These are phyloP conservation scores for Arthromyces matolae DNA, from an alignment of 768 basidiomycete species.

Conservation along the genomic window DNA sequence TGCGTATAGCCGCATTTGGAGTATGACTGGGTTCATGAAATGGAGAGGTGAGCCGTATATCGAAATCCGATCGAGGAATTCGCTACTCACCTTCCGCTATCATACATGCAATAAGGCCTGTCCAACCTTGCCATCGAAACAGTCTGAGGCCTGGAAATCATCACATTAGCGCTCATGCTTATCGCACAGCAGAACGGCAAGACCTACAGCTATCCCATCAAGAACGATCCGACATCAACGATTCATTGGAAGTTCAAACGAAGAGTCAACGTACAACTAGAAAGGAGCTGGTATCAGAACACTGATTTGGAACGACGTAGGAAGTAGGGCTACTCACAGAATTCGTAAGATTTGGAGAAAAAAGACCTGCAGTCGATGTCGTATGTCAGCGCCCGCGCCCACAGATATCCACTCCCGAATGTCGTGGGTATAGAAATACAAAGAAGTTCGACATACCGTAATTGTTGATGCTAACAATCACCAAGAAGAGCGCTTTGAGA, in stretches of 20 bases:
- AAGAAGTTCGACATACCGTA: slow-evolving; percentile 35
- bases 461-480: slow-evolving; percentile 44
- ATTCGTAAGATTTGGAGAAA: slow-evolving; percentile 35
- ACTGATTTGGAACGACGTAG: neutral
- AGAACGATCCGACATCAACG: neutral
- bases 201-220: slow-evolving; percentile 28
- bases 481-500: neutral
- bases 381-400: neutral
- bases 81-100: slow-evolving; percentile 48
- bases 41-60: neutral
- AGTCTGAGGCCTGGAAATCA: slow-evolving; percentile 43
- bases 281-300: slow-evolving; percentile 4
- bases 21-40: slow-evolving; percentile 37
- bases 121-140: slow-evolving; percentile 62
- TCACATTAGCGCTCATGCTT: no score
- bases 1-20: slow-evolving; percentile 63
- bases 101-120: slow-evolving; percentile 49
- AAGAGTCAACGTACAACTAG: slow-evolving; percentile 21
- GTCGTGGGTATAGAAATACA: neutral
- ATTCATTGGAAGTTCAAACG: neutral
- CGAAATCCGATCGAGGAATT: neutral
- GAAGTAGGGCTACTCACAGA: slow-evolving; percentile 29
- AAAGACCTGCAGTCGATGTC: slow-evolving; percentile 31
- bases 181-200: neutral
- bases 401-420: no score